Conservation (phyloP, 371 early-diverging fungal species). For the Fennellomyces sp. region DNA sequence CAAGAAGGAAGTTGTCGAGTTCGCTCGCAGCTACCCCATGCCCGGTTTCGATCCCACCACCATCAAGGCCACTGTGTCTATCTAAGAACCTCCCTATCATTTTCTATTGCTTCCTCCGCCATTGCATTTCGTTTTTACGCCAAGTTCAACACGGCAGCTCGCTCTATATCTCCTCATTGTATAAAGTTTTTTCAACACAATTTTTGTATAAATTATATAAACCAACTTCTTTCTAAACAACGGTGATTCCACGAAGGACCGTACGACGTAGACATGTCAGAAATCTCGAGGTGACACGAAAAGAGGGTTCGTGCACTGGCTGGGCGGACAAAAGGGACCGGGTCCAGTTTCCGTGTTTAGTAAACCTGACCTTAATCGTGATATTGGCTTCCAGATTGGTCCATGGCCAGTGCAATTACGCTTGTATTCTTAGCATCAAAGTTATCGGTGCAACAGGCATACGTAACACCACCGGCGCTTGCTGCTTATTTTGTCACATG, state of each 20-base stretch:
- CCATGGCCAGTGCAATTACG: background rate
- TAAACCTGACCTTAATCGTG: background rate
- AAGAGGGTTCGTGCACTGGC: conserved; percentile 4
- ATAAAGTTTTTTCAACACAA: conserved; percentile 14
- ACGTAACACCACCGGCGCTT: background rate
- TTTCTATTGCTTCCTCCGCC: background rate
- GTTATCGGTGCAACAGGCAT: background rate
- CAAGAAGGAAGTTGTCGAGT: conserved; percentile 87
- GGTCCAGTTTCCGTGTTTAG: background rate
- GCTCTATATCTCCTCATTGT: conserved; percentile 2
- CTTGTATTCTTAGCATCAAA: background rate
- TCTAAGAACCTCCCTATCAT: conserved; percentile 27
- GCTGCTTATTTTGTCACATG: background rate
- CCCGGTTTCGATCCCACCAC: conserved; percentile 71
- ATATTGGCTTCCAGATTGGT: background rate
- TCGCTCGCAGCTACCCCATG: conserved; percentile 91
- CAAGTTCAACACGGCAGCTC: conserved; percentile 7
- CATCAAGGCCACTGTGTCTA: conserved; percentile 48
- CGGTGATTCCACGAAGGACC: background rate
- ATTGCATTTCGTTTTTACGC: conserved; percentile 9
- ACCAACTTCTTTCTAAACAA: background rate
- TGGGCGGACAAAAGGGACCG: background rate
- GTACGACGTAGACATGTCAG: background rate
- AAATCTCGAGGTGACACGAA: conserved; percentile 1
- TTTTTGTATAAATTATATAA: conserved; percentile 16